These are phyloP conservation scores for Punica granatum DNA, from an alignment of 345 rosid species.

Conservation along the genomic window DNA sequence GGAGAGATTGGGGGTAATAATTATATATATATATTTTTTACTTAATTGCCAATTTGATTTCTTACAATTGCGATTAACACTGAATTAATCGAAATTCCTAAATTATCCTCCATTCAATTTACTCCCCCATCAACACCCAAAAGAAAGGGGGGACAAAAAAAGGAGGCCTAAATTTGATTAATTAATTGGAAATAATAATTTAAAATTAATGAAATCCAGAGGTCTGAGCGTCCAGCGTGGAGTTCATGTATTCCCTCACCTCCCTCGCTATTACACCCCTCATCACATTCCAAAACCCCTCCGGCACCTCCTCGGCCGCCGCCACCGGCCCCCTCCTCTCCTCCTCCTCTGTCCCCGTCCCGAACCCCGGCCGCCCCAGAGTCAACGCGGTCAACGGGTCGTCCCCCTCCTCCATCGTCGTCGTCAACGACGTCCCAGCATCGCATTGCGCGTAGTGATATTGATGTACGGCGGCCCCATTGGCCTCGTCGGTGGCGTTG, in stretches of 20 bases:
- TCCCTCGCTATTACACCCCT: slow-evolving; percentile 18
- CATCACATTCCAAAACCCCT: slow-evolving; percentile 19
- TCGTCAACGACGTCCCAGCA: background rate
- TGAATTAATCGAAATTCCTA: background rate
- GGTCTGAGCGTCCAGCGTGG: slow-evolving; percentile 6
- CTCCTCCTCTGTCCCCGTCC: slow-evolving; percentile 3
- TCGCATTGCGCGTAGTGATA: background rate
- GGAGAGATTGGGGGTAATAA: no score
- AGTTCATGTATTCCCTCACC: slow-evolving; percentile 14
- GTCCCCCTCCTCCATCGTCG: background rate
- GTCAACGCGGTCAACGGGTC: slow-evolving; percentile 19
- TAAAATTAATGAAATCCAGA: slow-evolving; percentile 2
- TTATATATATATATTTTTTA: no score
- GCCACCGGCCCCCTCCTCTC: background rate
- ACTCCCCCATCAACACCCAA: background rate
- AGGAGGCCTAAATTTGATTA: background rate
- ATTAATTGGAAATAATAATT: background rate
- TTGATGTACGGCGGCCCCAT: background rate
- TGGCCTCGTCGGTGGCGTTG: slow-evolving; percentile 1
- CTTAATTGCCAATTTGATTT: background rate
- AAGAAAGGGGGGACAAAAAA: background rate
- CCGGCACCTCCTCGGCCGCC: slow-evolving; percentile 11
- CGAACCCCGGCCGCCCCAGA: slow-evolving; percentile 11
- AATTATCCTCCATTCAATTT: background rate
- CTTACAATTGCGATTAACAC: background rate